Conservation (phyloP, 768 basidiomycete species). For the Mycena vulgaris region DNA sequence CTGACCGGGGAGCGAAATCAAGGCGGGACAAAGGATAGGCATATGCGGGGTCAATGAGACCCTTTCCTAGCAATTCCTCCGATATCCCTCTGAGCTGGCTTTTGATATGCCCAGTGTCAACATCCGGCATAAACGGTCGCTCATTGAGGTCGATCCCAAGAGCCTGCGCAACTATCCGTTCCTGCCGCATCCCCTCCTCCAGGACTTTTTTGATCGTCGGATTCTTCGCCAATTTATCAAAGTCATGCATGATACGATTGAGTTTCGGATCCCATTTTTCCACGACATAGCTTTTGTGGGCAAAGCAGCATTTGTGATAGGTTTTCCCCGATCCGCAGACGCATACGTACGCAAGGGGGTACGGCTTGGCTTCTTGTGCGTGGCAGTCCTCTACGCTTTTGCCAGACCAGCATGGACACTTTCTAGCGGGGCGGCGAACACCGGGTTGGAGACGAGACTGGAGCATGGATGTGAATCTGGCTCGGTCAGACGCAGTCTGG, state of each 20-base stretch:
- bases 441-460: neutral
- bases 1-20: slow-evolving; percentile 8
- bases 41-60: slow-evolving; percentile 23
- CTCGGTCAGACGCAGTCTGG: neutral
- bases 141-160: neutral
- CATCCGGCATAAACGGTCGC: neutral
- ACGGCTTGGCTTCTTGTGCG: neutral
- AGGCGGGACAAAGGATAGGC: slow-evolving; percentile 3
- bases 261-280: slow-evolving; percentile 20
- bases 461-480: slow-evolving; percentile 2
- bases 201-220: neutral
- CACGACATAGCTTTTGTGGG: neutral
- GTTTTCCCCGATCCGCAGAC: slow-evolving; percentile 15
- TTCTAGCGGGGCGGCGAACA: slow-evolving; percentile 6
- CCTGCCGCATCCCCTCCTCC: neutral
- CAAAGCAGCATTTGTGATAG: slow-evolving; percentile 14
- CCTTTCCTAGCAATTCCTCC: neutral
- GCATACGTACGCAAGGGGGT: slow-evolving; percentile 19
- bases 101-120: neutral
- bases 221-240: neutral
- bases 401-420: slow-evolving; percentile 26
- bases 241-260: slow-evolving; percentile 20
- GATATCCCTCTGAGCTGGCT: neutral
- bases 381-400: slow-evolving; percentile 15
- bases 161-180: neutral